Percentiles rank a stretch among this genome's conserved stretches.
Evolutionary conservation across 129 eudicot genomes (phyloP).

Genomic region (Helichrysum umbraculigerum): DNA sequence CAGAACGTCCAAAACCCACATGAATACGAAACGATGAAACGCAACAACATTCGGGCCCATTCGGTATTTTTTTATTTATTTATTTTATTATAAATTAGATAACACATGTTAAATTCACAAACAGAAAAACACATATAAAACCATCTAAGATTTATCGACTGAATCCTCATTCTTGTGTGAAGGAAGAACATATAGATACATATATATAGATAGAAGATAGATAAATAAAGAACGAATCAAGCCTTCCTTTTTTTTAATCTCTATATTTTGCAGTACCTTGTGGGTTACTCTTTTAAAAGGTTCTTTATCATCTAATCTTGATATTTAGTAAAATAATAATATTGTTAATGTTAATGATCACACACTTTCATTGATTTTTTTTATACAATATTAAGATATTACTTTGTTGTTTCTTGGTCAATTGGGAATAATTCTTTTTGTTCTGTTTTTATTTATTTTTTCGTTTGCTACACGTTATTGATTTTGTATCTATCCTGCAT

Average conservation of each 20-base stretch:
- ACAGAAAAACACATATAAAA: background rate
- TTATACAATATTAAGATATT: slow-evolving; percentile 8
- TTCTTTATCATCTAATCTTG: slow-evolving; percentile 31
- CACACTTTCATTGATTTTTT: slow-evolving; percentile 20
- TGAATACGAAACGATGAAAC: slow-evolving; percentile 27
- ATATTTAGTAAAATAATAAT: slow-evolving; percentile 9
- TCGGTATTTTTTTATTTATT: background rate
- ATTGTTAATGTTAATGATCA: slow-evolving; percentile 18
- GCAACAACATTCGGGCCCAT: slow-evolving; percentile 1
- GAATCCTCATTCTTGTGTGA: slow-evolving; percentile 15
- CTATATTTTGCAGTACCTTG: slow-evolving; percentile 25
- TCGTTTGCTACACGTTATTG: slow-evolving; percentile 31
- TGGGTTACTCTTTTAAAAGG: slow-evolving; percentile 41
- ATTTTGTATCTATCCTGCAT: slow-evolving; percentile 29
- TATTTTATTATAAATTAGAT: too few relatives aligned
- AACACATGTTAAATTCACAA: background rate
- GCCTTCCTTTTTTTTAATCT: slow-evolving; percentile 2
- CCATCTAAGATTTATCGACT: background rate
- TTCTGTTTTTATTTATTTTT: slow-evolving; percentile 9
- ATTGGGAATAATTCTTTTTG: slow-evolving; percentile 27
- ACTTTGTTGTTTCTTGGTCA: slow-evolving; percentile 27
- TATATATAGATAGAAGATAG: background rate
- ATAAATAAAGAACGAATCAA: slow-evolving; percentile 18
- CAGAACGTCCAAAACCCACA: slow-evolving; percentile 11
- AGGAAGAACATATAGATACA: slow-evolving; percentile 21